These are phyloP conservation scores for Kluyveromyces aestuarii DNA, from an alignment of 805 yeast genomes.

Conservation along the genomic window DNA sequence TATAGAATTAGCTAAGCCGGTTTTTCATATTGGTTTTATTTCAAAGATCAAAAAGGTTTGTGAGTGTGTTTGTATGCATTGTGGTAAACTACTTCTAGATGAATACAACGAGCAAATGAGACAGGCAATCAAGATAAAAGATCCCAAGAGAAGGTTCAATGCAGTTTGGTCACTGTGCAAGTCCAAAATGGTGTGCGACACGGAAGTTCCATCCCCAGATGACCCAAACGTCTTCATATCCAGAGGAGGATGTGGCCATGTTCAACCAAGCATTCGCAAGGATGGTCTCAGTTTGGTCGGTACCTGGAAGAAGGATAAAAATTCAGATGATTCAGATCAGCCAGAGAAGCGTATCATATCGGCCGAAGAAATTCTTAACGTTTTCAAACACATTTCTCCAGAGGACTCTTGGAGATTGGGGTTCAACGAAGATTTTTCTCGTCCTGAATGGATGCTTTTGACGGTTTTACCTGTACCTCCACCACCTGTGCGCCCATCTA, in stretches of 20 bases:
- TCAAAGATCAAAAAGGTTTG: slow-evolving; percentile 90
- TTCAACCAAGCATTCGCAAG: slow-evolving; percentile 90
- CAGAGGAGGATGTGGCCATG: slow-evolving; percentile 97
- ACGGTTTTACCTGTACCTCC: slow-evolving; percentile 99
- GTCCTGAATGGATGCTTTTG: slow-evolving; percentile 97
- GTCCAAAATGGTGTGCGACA: slow-evolving; percentile 91
- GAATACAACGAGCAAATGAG: slow-evolving; percentile 66
- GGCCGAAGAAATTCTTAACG: slow-evolving; percentile 83
- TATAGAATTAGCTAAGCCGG: slow-evolving; percentile 96
- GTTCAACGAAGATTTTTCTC: slow-evolving; percentile 88
- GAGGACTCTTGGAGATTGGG: slow-evolving; percentile 81
- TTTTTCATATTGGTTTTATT: slow-evolving; percentile 93
- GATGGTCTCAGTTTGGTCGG: slow-evolving; percentile 96
- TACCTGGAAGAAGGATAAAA: slow-evolving; percentile 90
- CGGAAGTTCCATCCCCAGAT: slow-evolving; percentile 62
- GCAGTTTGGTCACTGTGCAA: slow-evolving; percentile 94
- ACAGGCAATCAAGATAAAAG: slow-evolving; percentile 79
- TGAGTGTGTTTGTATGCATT: slow-evolving; percentile 97
- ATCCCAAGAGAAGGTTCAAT: slow-evolving; percentile 91
- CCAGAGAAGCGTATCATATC: slow-evolving; percentile 86
- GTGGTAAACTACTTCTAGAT: slow-evolving; percentile 89
- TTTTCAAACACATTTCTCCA: slow-evolving; percentile 81
- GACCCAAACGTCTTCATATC: slow-evolving; percentile 44
- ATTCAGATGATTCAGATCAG: slow-evolving; percentile 69
- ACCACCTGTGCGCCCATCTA: slow-evolving; percentile 98